phyloP scores from a whole-genome alignment of 139 green algal genomes.

The Chlorella sp. region DNA sequence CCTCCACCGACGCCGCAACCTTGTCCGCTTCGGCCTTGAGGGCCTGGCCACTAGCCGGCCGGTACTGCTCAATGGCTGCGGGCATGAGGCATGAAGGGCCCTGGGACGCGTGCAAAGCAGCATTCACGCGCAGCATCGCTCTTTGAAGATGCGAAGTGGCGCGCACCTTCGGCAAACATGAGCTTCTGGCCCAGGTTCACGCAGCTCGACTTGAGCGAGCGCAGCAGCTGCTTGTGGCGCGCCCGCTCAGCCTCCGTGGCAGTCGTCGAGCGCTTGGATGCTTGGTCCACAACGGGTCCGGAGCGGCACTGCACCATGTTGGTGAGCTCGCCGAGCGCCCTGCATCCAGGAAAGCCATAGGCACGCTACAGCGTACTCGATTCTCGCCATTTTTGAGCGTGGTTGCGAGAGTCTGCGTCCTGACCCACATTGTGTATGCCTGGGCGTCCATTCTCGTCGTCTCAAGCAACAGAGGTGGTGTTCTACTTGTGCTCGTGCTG shows the following conservation, averaged over 20 bases:
- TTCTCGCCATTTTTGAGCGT: no score
- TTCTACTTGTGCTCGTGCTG: no score
- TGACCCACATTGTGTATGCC: neutral
- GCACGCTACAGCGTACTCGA: neutral
- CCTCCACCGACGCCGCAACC: neutral
- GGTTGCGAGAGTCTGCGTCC: no score
- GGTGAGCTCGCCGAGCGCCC: neutral
- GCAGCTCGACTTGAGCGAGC: neutral
- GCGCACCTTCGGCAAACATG: neutral
- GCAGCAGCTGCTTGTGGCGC: neutral
- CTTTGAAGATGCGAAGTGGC: no score
- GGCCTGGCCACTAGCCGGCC: neutral
- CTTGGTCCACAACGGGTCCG: neutral
- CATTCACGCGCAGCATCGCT: no score
- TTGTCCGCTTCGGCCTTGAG: neutral
- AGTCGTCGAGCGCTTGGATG: neutral
- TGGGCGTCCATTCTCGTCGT: neutral
- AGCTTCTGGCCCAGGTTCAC: neutral
- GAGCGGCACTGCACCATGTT: neutral
- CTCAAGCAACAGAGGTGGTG: neutral
- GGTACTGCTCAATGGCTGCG: no score
- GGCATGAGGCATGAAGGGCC: no score
- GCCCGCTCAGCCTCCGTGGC: neutral
- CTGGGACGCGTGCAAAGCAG: no score
- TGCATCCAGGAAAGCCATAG: neutral